These are phyloP conservation scores for Moringa oleifera DNA, from an alignment of 345 rosid genomes.

Conservation along the genomic window DNA sequence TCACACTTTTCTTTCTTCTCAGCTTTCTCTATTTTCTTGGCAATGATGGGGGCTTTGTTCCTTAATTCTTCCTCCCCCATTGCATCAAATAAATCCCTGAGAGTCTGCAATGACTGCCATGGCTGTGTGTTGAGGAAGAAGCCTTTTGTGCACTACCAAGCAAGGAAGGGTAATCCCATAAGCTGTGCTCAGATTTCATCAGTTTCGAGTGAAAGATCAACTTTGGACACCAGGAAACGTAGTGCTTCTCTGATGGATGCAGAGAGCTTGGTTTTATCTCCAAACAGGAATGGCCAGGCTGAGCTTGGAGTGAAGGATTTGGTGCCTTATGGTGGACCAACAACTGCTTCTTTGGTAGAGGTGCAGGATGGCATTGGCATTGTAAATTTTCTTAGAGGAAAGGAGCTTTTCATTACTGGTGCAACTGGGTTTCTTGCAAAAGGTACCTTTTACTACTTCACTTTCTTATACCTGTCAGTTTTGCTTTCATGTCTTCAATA, in stretches of 20 bases:
- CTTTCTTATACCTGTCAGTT: too few relatives aligned
- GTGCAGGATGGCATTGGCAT: constrained; percentile 82
- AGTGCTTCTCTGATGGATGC: constrained; percentile 41
- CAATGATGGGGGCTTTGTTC: constrained; percentile 71
- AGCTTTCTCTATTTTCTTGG: constrained; percentile 27
- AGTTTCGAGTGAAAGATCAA: constrained; percentile 41
- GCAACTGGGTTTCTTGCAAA: constrained; percentile 94
- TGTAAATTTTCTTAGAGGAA: constrained; percentile 71
- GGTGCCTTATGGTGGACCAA: constrained; percentile 40
- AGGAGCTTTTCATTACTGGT: constrained; percentile 70
- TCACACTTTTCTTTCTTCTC: constrained; percentile 21
- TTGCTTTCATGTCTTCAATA: too few relatives aligned
- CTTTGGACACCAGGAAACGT: constrained; percentile 33
- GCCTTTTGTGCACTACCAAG: constrained; percentile 47
- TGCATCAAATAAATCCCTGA: constrained; percentile 25
- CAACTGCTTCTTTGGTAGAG: constrained; percentile 39
- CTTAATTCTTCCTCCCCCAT: constrained; percentile 41
- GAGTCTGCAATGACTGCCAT: constrained; percentile 15
- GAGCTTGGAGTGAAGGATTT: constrained; percentile 50
- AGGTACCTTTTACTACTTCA: too few relatives aligned
- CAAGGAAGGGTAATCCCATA: constrained; percentile 31
- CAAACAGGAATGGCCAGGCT: constrained; percentile 44
- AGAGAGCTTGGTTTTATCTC: constrained; percentile 50
- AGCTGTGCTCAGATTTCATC: constrained; percentile 42
- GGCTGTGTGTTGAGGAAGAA: constrained; percentile 24